Evolutionary conservation across 805 yeast genomes (phyloP).

Genomic region (Candida dendrica): DNA sequence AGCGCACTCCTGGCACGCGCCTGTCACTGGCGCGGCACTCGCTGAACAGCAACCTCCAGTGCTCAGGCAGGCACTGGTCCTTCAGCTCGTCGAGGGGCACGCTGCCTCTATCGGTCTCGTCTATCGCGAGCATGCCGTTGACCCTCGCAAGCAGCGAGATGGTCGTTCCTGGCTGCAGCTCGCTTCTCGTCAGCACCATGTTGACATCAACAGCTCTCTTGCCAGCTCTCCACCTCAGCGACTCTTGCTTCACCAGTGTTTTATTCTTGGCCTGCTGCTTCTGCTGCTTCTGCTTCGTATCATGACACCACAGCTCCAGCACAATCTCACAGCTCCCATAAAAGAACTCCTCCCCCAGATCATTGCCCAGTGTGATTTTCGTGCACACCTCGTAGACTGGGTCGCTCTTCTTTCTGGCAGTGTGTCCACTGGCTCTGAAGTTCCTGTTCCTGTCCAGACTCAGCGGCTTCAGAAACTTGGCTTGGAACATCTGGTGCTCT

Average conservation of each 20-base stretch:
- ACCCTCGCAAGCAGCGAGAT: conserved; percentile 9
- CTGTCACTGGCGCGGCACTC: too few species aligned
- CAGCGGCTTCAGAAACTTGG: conserved; percentile 28
- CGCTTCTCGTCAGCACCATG: background rate
- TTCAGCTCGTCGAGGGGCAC: conserved; percentile 8
- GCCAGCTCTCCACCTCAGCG: conserved; percentile 13
- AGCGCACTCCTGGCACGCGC: conserved; percentile 1
- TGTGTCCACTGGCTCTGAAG: background rate
- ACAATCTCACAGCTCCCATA: conserved; percentile 21
- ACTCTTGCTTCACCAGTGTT: background rate
- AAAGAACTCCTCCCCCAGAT: conserved; percentile 33
- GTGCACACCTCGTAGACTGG: conserved; percentile 12
- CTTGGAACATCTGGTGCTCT: conserved; percentile 24
- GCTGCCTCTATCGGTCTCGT: conserved; percentile 7
- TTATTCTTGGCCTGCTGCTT: too few species aligned
- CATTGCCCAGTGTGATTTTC: conserved; percentile 26
- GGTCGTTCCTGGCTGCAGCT: conserved; percentile 1
- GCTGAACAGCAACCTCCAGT: conserved; percentile 4
- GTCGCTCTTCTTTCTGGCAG: conserved; percentile 5
- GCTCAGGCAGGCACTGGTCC: conserved; percentile 5
- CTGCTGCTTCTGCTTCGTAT: background rate
- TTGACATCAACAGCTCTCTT: conserved; percentile 13
- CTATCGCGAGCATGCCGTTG: conserved; percentile 1
- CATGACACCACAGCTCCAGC: conserved; percentile 2
- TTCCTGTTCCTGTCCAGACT: conserved; percentile 6